These are phyloP conservation scores for Penicillium sp. DNA, from an alignment of 2,329 filamentous ascomycete species.

Conservation along the genomic window DNA sequence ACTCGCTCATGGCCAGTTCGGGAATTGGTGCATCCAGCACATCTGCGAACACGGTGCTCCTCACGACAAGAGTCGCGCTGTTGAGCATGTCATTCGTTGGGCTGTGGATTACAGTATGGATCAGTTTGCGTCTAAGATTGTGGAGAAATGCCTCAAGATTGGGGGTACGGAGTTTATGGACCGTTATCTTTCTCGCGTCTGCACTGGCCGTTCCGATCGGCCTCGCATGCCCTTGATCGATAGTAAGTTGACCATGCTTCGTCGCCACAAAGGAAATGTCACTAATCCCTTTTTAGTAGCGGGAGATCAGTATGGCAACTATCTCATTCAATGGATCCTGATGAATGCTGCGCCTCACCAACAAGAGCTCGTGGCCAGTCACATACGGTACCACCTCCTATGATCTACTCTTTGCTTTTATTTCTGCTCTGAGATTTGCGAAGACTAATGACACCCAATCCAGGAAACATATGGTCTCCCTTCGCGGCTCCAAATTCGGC, in stretches of 20 bases:
- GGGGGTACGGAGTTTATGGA: conserved; percentile 84
- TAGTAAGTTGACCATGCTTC: conserved; percentile 51
- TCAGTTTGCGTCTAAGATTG: conserved; percentile 97
- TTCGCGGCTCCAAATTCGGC: conserved; percentile 96
- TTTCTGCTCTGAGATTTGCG: neutral
- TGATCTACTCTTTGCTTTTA: neutral
- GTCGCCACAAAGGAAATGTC: neutral
- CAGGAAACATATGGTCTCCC: conserved; percentile 96
- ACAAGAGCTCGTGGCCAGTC: conserved; percentile 84
- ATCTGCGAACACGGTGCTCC: conserved; percentile 95
- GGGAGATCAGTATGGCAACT: conserved; percentile 98
- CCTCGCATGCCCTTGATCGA: conserved; percentile 96
- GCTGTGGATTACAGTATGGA: conserved; percentile 98
- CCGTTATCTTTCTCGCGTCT: conserved; percentile 89
- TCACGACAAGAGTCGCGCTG: conserved; percentile 83
- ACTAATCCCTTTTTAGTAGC: conserved; percentile 55
- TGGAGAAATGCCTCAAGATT: conserved; percentile 98
- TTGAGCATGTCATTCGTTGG: conserved; percentile 92
- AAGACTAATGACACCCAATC: conserved; percentile 5
- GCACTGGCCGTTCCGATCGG: conserved; percentile 82
- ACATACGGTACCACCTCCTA: conserved; percentile 61
- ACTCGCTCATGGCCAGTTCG: conserved; percentile 94
- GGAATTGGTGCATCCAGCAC: conserved; percentile 99
- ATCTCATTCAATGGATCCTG: conserved; percentile 94
- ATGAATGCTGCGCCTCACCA: conserved; percentile 83